Conservation (phyloP, 2,329 filamentous ascomycete species). For the Madurella fahalii region DNA sequence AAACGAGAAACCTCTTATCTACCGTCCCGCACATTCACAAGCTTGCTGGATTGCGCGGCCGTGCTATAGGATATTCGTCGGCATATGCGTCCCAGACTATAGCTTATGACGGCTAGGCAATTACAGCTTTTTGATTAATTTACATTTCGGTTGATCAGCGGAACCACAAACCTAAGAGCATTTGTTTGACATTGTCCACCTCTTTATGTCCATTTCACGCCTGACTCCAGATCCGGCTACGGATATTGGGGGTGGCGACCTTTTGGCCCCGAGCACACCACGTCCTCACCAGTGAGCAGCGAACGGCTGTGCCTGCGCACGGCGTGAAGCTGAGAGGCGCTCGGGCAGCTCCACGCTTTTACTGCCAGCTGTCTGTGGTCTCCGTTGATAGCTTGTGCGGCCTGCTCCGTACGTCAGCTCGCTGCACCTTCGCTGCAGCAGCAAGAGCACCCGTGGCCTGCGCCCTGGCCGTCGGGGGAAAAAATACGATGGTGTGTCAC, state of each 20-base stretch:
- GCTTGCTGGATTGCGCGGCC: neutral
- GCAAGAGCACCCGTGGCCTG: conserved; percentile 1
- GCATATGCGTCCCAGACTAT: neutral
- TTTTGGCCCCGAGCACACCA: neutral
- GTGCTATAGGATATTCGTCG: neutral
- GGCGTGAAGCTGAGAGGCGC: neutral
- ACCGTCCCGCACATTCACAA: neutral
- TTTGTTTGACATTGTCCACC: too few species aligned
- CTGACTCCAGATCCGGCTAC: conserved; percentile 2
- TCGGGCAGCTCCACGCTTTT: neutral
- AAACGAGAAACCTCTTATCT: neutral
- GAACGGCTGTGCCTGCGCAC: conserved; percentile 1
- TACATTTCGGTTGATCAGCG: conserved; percentile 2
- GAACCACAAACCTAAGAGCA: neutral
- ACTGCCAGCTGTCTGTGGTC: neutral
- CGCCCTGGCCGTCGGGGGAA: too few species aligned
- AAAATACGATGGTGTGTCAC: conserved; percentile 4
- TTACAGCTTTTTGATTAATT: conserved; percentile 8
- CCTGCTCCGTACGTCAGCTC: neutral
- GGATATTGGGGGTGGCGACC: neutral
- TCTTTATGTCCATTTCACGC: neutral
- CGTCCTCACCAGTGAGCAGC: neutral
- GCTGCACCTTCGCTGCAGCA: neutral
- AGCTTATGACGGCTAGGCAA: neutral
- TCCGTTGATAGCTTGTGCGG: neutral